Evolutionary conservation across 2,329 filamentous ascomycete genomes (phyloP), one percentile per base, ranked within the genome.

Genomic region (Fusarium robinianum): DNA sequence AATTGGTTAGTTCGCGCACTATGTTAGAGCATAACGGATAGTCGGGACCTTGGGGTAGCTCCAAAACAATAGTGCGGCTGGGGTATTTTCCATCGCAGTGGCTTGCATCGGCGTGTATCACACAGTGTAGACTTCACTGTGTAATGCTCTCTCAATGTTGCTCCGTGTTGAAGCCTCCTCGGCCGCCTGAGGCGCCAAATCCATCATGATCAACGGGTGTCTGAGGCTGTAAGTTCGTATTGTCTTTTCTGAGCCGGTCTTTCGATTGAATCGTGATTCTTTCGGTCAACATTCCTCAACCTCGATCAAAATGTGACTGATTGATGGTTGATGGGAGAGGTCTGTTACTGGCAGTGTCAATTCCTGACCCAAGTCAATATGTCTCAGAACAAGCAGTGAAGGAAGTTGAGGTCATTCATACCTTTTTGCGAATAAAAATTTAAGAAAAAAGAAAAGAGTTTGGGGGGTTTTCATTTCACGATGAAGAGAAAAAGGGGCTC

Each of bases 21-120:
- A n/a, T n/a, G 62, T 58, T 25, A 15, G 1, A 51, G 37, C 62
- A 65, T 65, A 56, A 65, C 64, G 39, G 60, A 62, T 66, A 66
- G n/a, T 10, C 48, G 19, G 2, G 36, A 65, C 63, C 19, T 41
- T 1, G 1, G 2, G 5, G 2, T 4, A n/a, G 1, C 9, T 6
- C 6, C 3, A 2, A n/a, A 2, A 1, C 1, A 5, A 2, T 7
- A 2, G 2, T 9, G 8, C 5, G 3, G 1, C 5, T 2, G 2
- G 14, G 6, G 57, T 61, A 59, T 46, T 50, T 51, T 8, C 3
- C 6, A 61, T 47, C 55, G 12, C 9, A 2, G 2, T 14, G 31
- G 34, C 33, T 14, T 25, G n/a, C 8, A 12, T 6, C 3, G 8
- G 3, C 2, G n/a, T 8, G 8, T 5, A 11, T 6, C 15, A 3